Base-by-base conservation (phyloP, 306 rosid genomes). In the Prosopis cineraria region DNA sequence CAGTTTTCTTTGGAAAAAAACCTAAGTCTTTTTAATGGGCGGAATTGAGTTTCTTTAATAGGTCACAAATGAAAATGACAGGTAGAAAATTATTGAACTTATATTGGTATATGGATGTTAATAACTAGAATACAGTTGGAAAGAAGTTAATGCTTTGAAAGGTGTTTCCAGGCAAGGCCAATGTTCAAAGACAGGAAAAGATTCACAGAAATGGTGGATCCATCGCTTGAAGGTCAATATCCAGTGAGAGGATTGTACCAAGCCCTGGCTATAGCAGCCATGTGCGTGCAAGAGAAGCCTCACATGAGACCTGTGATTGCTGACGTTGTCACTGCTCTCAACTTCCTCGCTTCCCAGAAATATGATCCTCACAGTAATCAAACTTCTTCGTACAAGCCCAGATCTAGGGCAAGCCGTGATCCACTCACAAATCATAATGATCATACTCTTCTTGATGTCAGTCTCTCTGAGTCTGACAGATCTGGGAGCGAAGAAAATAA, bases 251-350 rank as follows among this genome's bases (percentile, higher is more conserved):
- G 93, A 48, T 78, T 91, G 72, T 87, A 92, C 84, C 92, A 89
- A 85, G 92, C 88, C 73, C 85, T 95, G 10, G 92, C 89, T 12
- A 89, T 95, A 27, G 91, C 97, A 14, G 90, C 90, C 5, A 87
- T 86, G 91, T 95, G 98, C 20, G 88, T 89, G 76, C 92, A 94
- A 55, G 91, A 85, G 79, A 90, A 91, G 75, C 87, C 95, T 22
- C 85, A 71, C 9, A 84, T 87, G 90, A 86, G 97, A 41, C 98
- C 98, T 8, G 84, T 75, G 13, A 87, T 91, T 56, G 72, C 77
- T 0, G 97, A 92, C 36, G 92, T 94, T 14, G 98, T 92, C 14
- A 83, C 94, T 2, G 97, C 97, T 58, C 75, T 94, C 33, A 81
- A 85, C 73, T 94, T 87, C 88, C 90, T 95, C 31, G 96, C 97